Evolutionary conservation across 805 yeast species (phyloP).

Genomic region (Candida broadrunensis): DNA sequence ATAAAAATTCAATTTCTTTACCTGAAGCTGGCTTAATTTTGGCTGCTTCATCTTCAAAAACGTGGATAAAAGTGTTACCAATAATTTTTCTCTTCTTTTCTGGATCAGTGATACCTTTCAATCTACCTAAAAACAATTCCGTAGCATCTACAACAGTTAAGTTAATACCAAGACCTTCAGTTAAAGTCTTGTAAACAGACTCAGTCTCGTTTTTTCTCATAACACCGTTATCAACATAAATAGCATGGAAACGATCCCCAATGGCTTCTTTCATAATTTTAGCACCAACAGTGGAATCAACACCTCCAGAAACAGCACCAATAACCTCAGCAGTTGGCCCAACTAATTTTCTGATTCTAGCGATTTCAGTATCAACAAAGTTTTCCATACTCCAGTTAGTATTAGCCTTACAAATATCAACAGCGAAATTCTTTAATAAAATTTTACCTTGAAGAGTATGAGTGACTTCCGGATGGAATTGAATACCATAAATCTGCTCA

Average conservation of each 20-base stretch:
- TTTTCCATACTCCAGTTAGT: slow-evolving; percentile 98
- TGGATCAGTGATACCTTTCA: slow-evolving; percentile 95
- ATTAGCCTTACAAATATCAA: slow-evolving; percentile 77
- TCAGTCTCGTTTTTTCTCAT: slow-evolving; percentile 93
- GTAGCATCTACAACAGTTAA: slow-evolving; percentile 92
- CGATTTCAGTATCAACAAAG: slow-evolving; percentile 94
- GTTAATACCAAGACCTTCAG: slow-evolving; percentile 92
- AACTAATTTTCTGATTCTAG: slow-evolving; percentile 84
- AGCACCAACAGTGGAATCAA: slow-evolving; percentile 98
- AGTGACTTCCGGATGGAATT: slow-evolving; percentile 98
- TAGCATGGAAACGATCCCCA: slow-evolving; percentile 98
- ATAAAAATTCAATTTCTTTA: slow-evolving; percentile 83
- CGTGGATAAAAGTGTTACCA: slow-evolving; percentile 96
- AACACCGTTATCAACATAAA: slow-evolving; percentile 96
- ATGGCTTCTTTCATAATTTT: slow-evolving; percentile 97
- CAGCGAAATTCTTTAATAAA: slow-evolving; percentile 88
- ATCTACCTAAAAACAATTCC: slow-evolving; percentile 79
- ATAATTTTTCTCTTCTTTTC: slow-evolving; percentile 98
- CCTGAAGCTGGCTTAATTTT: slow-evolving; percentile 86
- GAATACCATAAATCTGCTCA: slow-evolving; percentile 85
- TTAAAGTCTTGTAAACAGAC: slow-evolving; percentile 82
- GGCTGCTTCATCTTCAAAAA: slow-evolving; percentile 94
- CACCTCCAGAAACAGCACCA: slow-evolving; percentile 99
- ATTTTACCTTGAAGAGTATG: slow-evolving; percentile 91
- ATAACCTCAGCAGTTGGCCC: slow-evolving; percentile 98